Evolutionary conservation across 257 asterid genomes (phyloP), one percentile per base, ranked within the genome.

Genomic region (Petunia axillaris): DNA sequence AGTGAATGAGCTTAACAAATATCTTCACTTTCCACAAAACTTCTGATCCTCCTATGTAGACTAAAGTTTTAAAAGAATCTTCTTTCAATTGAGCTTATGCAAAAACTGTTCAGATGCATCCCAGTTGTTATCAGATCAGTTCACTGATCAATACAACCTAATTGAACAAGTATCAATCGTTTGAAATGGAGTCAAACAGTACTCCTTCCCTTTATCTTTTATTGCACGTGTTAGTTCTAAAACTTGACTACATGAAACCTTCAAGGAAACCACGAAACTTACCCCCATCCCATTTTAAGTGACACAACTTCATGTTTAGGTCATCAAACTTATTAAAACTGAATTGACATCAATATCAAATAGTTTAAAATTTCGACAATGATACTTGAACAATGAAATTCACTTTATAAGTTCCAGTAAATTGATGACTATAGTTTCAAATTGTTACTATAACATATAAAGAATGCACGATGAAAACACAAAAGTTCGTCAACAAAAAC

Each of bases 351-450:
- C 41, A 70, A 7, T 25, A 70, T 10, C 76, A 10, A 70, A 2
- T 68, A 70, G 59, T 70, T 70, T 10, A 0, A 46, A 10, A 2
- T 16, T 68, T 8, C 2, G 4, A 25, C 0, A 0, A 25, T 4
- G 76, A 70, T 70, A 4, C 59, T 25, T 70, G 76, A 9, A 10
- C 58, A 46, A 70, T 70, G 10, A 10, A 46, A 46, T 0, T 48
- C 76, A 9, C 46, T 46, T 46, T 46, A 46, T 70, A 70, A 67
- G 48, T 68, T 11, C 55, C n/a, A 68, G 8, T 8, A 4, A n/a
- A 66, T 66, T 68, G 76, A 68, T 68, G 76, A 68, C 14, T 68
- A 16, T 43, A 44, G n/a, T 44, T 8, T 68, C 40, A 8, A 6
- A 44, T n/a, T 16, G 40, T 8, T 2, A 68, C 8, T 43, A 68